A percentile compares a stretch with the other conserved stretches of the same genome.
Conservation (phyloP, 352 stramenopile genomes). For the Globisporangium camurandrum region DNA sequence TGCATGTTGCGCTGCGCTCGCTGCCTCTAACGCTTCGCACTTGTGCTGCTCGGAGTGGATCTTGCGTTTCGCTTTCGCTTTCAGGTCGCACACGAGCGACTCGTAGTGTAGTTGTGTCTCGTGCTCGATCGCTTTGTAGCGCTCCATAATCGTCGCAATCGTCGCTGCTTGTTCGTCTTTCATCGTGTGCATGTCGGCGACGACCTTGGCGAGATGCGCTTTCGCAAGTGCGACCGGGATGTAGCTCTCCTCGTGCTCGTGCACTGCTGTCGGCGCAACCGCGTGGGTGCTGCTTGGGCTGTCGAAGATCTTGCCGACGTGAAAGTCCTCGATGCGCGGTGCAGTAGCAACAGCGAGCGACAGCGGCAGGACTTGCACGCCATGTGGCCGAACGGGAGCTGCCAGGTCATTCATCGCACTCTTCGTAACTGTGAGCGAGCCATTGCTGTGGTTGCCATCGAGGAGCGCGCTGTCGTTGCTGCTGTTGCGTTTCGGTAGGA, state of each 20-base stretch:
- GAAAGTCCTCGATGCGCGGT: conserved; percentile 34
- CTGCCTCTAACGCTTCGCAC: conserved; percentile 1
- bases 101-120: conserved; percentile 57
- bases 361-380: conserved; percentile 22
- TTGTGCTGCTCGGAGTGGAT: conserved; percentile 15
- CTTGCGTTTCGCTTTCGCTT: conserved; percentile 17
- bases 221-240: conserved; percentile 65
- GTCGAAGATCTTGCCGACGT: conserved; percentile 36
- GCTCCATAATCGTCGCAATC: conserved; percentile 39
- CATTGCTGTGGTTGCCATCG: background rate
- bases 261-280: conserved; percentile 1
- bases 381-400: background rate
- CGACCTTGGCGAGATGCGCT: conserved; percentile 51
- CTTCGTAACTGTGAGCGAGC: background rate
- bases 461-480: background rate
- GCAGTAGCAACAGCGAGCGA: conserved; percentile 11
- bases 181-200: conserved; percentile 71
- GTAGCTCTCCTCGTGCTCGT: conserved; percentile 44
- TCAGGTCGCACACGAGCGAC: conserved; percentile 27
- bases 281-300: conserved; percentile 6
- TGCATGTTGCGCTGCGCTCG: background rate
- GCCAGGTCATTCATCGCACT: background rate
- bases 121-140: conserved; percentile 48
- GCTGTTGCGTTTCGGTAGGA: background rate
- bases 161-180: conserved; percentile 55